Percentiles rank a stretch among this genome's conserved stretches.
These are phyloP conservation scores for Astrothelium subdiscretum DNA, from an alignment of 495 filamentous ascomycete genomes.

Conservation along the genomic window DNA sequence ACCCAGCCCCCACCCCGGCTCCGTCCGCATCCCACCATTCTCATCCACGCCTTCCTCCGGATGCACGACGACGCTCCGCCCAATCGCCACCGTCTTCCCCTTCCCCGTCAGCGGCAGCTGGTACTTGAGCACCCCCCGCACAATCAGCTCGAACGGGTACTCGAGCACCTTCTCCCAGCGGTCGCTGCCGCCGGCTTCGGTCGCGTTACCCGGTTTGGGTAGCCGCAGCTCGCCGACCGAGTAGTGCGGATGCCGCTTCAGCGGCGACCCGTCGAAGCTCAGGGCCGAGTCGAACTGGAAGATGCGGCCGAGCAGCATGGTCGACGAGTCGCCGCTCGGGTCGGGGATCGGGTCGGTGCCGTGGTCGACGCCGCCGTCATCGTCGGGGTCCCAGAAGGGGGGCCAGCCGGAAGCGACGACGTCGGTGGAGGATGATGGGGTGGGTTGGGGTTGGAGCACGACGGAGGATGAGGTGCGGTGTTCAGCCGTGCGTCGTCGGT, in stretches of 20 bases:
- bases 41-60: slow-evolving; percentile 33
- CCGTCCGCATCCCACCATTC: neutral
- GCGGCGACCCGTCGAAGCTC: slow-evolving; percentile 76
- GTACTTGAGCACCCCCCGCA: slow-evolving; percentile 83
- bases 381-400: neutral
- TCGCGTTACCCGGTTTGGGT: slow-evolving; percentile 72
- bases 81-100: slow-evolving; percentile 43
- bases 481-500: neutral
- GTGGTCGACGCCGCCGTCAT: slow-evolving; percentile 43
- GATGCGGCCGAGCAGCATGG: slow-evolving; percentile 82
- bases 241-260: slow-evolving; percentile 49
- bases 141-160: slow-evolving; percentile 83
- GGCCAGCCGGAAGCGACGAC: neutral
- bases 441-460: neutral
- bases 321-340: slow-evolving; percentile 45
- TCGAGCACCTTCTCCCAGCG: slow-evolving; percentile 86
- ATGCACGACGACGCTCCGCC: slow-evolving; percentile 38
- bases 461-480: neutral
- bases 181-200: slow-evolving; percentile 70
- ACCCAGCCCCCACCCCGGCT: neutral
- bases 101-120: slow-evolving; percentile 69
- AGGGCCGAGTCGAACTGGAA: slow-evolving; percentile 76
- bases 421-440: neutral
- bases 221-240: slow-evolving; percentile 78
- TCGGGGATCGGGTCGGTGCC: slow-evolving; percentile 44